A percentile compares a stretch with the other conserved stretches of the same genome.
phyloP scores from a whole-genome alignment of 768 basidiomycete species.

The Lactifluus hygrophoroides region DNA sequence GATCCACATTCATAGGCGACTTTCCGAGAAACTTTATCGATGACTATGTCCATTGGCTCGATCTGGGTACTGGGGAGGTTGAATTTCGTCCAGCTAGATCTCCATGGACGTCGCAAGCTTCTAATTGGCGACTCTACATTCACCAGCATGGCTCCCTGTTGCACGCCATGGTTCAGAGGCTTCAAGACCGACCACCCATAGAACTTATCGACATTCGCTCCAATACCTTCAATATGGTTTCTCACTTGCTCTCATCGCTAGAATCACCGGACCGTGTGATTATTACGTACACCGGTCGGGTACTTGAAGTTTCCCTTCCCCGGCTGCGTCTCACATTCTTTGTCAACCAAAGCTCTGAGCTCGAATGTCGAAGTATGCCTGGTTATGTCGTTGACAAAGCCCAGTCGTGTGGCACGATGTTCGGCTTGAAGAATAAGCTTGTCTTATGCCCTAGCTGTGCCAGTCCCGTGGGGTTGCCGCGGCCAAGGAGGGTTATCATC shows the following conservation, averaged over 20 bases:
- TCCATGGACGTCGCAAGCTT: constrained; percentile 25
- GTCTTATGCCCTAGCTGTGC: not conserved
- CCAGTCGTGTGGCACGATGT: constrained; percentile 37
- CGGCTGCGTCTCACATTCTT: constrained; percentile 37
- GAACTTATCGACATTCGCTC: constrained; percentile 6
- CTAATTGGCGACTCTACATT: constrained; percentile 25
- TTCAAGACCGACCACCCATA: too few relatives aligned
- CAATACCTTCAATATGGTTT: not conserved
- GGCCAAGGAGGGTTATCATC: constrained; percentile 3
- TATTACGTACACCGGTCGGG: not conserved
- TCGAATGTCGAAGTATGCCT: constrained; percentile 36
- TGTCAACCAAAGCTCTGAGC: constrained; percentile 23
- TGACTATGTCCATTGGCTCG: constrained; percentile 31
- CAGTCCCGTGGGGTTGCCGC: not conserved
- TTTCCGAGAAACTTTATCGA: constrained; percentile 27
- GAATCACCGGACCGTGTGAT: not conserved
- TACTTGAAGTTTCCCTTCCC: constrained; percentile 27
- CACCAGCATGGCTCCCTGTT: not conserved
- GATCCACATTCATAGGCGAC: constrained; percentile 23
- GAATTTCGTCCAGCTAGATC: constrained; percentile 29
- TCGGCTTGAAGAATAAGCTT: constrained; percentile 33
- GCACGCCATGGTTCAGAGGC: too few relatives aligned
- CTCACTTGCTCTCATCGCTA: not conserved
- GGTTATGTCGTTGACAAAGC: constrained; percentile 34
- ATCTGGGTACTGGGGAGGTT: constrained; percentile 20